Evolutionary conservation across 352 stramenopile species (phyloP), one percentile per base, ranked within the genome.

Genomic region (Pythium utonaiense): DNA sequence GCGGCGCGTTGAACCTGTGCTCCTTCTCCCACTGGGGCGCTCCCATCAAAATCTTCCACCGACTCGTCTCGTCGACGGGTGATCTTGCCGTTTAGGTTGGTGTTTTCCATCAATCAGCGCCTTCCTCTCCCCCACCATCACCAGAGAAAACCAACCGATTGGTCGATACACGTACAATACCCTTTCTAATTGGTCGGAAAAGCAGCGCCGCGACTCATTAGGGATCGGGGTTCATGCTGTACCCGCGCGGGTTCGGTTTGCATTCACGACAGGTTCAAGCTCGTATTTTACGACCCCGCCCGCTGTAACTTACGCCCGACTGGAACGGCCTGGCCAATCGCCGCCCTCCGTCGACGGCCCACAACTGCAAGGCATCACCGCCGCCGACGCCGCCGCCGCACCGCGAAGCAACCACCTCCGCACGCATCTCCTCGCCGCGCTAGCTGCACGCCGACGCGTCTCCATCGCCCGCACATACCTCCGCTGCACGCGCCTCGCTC

Each of bases 161-260:
- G 40, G 40, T 17, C 19, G 28, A 36, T 38, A 28, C n/a, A 12
- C 13, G 4, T 27, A 16, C n/a, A 21, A 3, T 1, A 36, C 6
- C 13, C 10, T 22, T 9, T 51, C n/a, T 51, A 1, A 51, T 51
- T 51, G 21, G 44, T n/a, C 44, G 21, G 13, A 45, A 45, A 22
- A 6, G 42, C 44, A 60, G 44, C 25, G 6, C 52, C 44, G 22
- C n/a, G 25, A 16, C 13, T 10, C 36, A 42, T 19, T 14, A 60
- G 27, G 19, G 17, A 3, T 30, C n/a, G 25, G 24, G 10, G 52
- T 7, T 25, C 9, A 53, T n/a, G n/a, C n/a, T n/a, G n/a, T n/a
- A 41, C 24, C 12, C 17, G 42, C n/a, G 52, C 57, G 59, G 66
- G 53, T 67, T 73, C 14, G 66, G 66, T 73, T 69, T 73, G 66